These are phyloP conservation scores for Boletus rubescentipes DNA, from an alignment of 768 basidiomycete genomes.

Conservation along the genomic window DNA sequence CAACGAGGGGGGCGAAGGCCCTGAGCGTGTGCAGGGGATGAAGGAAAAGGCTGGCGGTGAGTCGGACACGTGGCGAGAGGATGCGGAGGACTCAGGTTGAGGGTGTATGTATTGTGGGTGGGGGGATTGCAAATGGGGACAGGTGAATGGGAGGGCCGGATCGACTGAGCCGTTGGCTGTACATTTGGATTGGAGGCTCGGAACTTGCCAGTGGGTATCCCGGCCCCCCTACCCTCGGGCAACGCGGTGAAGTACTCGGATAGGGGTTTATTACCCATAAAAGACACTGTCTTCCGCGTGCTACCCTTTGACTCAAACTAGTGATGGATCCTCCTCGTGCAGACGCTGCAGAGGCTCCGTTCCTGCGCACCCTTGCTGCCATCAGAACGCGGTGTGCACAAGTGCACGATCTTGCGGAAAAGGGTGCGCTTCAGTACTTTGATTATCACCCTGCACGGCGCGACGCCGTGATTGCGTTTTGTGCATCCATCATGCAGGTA, in stretches of 20 bases:
- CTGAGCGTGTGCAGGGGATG: neutral
- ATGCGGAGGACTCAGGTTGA: slow-evolving; percentile 17
- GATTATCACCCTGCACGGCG: slow-evolving; percentile 81
- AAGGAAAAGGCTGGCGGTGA: neutral
- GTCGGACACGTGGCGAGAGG: slow-evolving; percentile 8
- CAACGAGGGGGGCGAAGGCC: slow-evolving; percentile 21
- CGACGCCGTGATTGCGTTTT: slow-evolving; percentile 66
- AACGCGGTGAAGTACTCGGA: neutral
- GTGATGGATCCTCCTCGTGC: slow-evolving; percentile 11
- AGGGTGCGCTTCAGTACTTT: slow-evolving; percentile 80
- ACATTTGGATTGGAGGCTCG: too few species aligned
- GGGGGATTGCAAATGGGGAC: slow-evolving; percentile 12
- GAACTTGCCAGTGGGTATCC: too few species aligned
- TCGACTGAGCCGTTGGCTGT: too few species aligned
- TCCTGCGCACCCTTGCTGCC: slow-evolving; percentile 84
- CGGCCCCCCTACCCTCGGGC: neutral
- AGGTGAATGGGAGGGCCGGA: too few species aligned
- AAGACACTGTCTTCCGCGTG: slow-evolving; percentile 8
- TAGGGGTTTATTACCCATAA: slow-evolving; percentile 14
- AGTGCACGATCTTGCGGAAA: slow-evolving; percentile 75
- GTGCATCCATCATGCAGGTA: slow-evolving; percentile 76
- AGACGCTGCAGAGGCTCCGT: slow-evolving; percentile 48
- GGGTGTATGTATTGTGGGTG: slow-evolving; percentile 7
- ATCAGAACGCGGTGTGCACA: slow-evolving; percentile 82
- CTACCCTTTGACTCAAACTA: too few species aligned